Evolutionary conservation across 2,329 filamentous ascomycete species (phyloP).

Genomic region (Macroventuria anomochaeta): DNA sequence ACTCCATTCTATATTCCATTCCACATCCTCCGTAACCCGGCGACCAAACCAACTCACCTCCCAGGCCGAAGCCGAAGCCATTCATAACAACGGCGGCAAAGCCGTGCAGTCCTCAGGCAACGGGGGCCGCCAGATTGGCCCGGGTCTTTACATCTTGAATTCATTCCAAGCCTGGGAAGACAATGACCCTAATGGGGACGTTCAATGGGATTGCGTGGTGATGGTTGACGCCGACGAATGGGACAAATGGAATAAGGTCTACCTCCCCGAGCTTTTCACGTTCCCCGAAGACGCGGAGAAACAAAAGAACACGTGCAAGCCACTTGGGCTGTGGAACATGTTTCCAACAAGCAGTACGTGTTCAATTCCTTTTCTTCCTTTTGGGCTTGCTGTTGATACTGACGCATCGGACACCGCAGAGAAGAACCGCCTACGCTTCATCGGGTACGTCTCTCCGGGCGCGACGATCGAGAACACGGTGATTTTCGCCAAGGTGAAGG

Average conservation of each 20-base stretch:
- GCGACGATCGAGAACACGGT: background rate
- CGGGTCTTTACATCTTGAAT: background rate
- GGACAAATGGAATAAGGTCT: background rate
- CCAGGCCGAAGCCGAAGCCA: background rate
- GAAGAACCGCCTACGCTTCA: background rate
- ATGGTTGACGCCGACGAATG: background rate
- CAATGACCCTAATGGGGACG: background rate
- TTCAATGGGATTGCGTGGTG: background rate
- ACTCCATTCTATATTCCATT: background rate
- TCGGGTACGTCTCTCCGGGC: background rate
- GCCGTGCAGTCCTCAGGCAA: background rate
- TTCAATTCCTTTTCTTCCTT: background rate
- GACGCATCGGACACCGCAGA: background rate
- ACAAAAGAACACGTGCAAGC: background rate
- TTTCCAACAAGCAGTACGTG: background rate
- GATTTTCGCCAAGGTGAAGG: background rate
- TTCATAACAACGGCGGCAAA: background rate
- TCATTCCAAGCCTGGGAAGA: background rate
- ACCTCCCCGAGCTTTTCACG: background rate
- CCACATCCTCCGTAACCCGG: background rate
- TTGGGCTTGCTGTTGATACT: background rate
- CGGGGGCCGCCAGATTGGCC: background rate
- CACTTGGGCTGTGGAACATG: background rate
- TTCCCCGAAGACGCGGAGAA: background rate
- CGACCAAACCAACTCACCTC: background rate